These are phyloP conservation scores for Phascolomyces articulosus DNA, from an alignment of 371 early-diverging fungal genomes.

Conservation along the genomic window DNA sequence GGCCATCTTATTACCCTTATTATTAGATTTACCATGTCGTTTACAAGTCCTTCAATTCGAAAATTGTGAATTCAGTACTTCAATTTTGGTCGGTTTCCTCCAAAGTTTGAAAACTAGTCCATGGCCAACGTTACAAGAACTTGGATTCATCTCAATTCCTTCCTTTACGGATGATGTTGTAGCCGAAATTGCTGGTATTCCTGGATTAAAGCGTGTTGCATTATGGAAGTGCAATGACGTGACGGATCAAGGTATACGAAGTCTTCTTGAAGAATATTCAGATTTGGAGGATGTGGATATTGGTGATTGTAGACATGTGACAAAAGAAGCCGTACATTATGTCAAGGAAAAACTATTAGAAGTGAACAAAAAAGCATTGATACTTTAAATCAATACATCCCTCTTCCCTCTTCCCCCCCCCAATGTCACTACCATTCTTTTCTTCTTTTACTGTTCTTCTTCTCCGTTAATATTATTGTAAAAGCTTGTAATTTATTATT, in stretches of 20 bases:
- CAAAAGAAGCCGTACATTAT: not conserved
- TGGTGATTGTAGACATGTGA: not conserved
- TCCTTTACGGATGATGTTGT: not conserved
- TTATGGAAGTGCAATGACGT: not conserved
- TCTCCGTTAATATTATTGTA: no score
- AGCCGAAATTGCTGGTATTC: constrained; percentile 5
- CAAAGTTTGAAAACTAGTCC: not conserved
- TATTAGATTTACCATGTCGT: constrained; percentile 3
- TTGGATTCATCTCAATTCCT: not conserved
- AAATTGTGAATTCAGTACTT: constrained; percentile 1
- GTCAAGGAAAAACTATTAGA: not conserved
- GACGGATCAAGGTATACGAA: not conserved
- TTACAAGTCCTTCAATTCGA: not conserved
- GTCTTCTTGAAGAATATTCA: not conserved
- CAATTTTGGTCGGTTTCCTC: not conserved
- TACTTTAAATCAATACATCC: no score
- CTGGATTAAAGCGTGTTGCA: not conserved
- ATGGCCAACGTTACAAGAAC: constrained; percentile 1
- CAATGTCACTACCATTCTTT: no score
- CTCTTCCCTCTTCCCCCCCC: no score
- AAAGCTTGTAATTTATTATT: no score
- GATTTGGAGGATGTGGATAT: constrained; percentile 1
- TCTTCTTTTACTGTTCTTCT: no score
- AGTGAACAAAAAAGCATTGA: no score
- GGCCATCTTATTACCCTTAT: not conserved